Evolutionary conservation across 129 eudicot species (phyloP), one percentile per base, ranked within the genome.

Genomic region (Escallonia herrerae): DNA sequence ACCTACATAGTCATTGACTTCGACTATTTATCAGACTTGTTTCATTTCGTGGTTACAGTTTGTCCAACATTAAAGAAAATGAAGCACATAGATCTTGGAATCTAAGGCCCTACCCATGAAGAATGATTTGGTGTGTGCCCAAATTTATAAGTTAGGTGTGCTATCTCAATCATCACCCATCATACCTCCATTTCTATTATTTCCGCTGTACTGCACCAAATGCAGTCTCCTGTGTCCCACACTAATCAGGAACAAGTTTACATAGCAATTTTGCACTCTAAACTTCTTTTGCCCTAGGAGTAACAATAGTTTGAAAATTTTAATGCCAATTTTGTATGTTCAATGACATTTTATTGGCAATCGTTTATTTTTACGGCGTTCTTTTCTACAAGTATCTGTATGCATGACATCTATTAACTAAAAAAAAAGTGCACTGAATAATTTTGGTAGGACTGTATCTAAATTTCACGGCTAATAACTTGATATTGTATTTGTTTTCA

Each of bases 101-200:
- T 68, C n/a, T 59, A 39, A 6, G 43, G 22, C 64, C 62, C 13
- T 49, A 7, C 37, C 56, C 43, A 5, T 6, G 58, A 46, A 72
- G 51, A 64, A 72, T 76, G 81, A 76, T 76, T 49, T 39, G 66
- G 64, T 70, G 72, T 52, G 81, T 53, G 8, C 72, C 81, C 80
- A 69, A 71, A 68, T 43, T 62, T 62, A 76, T 69, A 73, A 66
- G 81, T 64, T 70, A 50, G 76, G 81, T 76, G 68, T 65, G 76
- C 76, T 15, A 42, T 76, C 72, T 42, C 63, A 58, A 64, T 70
- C 75, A 64, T 60, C 61, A 70, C 13, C 67, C 61, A 52, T 71
- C 67, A 66, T 61, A 43, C 44, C 63, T 37, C 42, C 56, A 53
- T 70, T 51, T 41, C 51, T 56, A 41, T 33, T 54, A 52, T 48